These are phyloP conservation scores for Malassezia furfur DNA, from an alignment of 1,284 basidiomycete species.

Conservation along the genomic window DNA sequence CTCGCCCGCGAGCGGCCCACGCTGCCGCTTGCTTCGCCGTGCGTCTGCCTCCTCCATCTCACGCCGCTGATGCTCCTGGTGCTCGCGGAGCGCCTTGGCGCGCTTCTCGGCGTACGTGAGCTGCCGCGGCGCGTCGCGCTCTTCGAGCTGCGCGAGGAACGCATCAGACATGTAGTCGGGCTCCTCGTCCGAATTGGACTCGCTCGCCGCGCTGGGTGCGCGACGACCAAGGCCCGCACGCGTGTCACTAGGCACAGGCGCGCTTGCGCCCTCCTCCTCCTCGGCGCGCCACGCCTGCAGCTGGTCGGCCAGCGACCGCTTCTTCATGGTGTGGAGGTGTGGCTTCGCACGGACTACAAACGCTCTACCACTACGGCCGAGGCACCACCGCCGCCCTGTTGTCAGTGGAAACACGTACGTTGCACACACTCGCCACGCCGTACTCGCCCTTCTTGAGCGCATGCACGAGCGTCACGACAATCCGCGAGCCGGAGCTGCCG, in stretches of 20 bases:
- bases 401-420: constrained; percentile 47
- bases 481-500: constrained; percentile 87
- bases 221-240: neutral
- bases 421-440: constrained; percentile 94
- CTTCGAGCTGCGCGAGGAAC: constrained; percentile 1
- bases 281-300: constrained; percentile 5
- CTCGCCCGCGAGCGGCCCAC: constrained; percentile 7
- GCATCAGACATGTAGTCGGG: constrained; percentile 16
- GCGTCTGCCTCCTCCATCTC: constrained; percentile 6
- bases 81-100: neutral
- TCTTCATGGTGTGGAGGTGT: neutral
- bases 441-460: constrained; percentile 88
- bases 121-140: constrained; percentile 2
- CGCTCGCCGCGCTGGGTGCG: neutral
- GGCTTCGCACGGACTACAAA: constrained; percentile 7
- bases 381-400: constrained; percentile 33
- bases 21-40: constrained; percentile 8
- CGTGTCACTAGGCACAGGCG: neutral
- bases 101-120: constrained; percentile 10
- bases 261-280: neutral
- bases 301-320: constrained; percentile 12
- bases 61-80: constrained; percentile 1
- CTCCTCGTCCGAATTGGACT: neutral
- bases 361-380: constrained; percentile 38
- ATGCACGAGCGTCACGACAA: constrained; percentile 87